phyloP scores from a whole-genome alignment of 306 rosid genomes.

The Cotoneaster glaucophyllus region DNA sequence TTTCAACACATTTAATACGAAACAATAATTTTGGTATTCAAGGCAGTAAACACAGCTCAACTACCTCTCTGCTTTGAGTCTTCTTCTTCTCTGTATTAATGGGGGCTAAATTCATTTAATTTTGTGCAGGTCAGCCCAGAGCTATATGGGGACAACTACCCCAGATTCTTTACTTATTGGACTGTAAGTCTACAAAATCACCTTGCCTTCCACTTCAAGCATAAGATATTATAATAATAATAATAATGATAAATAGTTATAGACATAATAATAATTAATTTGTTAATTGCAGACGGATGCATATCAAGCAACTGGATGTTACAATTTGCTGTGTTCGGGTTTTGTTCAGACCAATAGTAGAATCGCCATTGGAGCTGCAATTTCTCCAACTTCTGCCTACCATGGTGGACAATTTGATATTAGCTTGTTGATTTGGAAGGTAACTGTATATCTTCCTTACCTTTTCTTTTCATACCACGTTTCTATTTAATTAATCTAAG shows the following conservation, averaged over 20 bases:
- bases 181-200: slow-evolving; percentile 50
- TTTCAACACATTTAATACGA: slow-evolving; percentile 5
- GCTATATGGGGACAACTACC: slow-evolving; percentile 87
- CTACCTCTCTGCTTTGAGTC: slow-evolving; percentile 22
- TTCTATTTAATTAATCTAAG: neutral
- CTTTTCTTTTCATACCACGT: neutral
- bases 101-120: slow-evolving; percentile 33
- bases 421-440: slow-evolving; percentile 91
- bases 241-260: neutral
- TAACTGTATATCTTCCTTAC: slow-evolving; percentile 7
- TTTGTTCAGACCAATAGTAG: slow-evolving; percentile 82
- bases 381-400: slow-evolving; percentile 82
- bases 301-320: slow-evolving; percentile 95
- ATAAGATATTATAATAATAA: neutral
- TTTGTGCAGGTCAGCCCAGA: slow-evolving; percentile 85
- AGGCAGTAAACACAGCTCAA: slow-evolving; percentile 32
- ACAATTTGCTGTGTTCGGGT: slow-evolving; percentile 85
- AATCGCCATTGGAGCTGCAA: slow-evolving; percentile 96
- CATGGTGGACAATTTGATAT: slow-evolving; percentile 82
- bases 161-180: slow-evolving; percentile 97
- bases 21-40: slow-evolving; percentile 23
- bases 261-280: neutral
- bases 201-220: slow-evolving; percentile 17
- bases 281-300: slow-evolving; percentile 66
- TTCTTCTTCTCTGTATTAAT: slow-evolving; percentile 1